Conservation (phyloP, 306 rosid species). For the cucumber (Cucumis sativus) region Cucumber_9930_V3 NC_026657.2:28970001-28970500, state of each 20-base stretch:
- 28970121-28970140: conserved; percentile 18
- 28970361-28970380: conserved; percentile 2
- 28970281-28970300: not conserved
- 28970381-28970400: conserved; percentile 15
- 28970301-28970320: conserved; percentile 9
- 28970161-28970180: not conserved
- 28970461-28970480: conserved; percentile 17
- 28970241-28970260: conserved; percentile 6
- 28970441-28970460: conserved; percentile 12
- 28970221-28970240: conserved; percentile 14
- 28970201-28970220: conserved; percentile 23
- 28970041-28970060: conserved; percentile 23
- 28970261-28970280: conserved; percentile 21
- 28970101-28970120: conserved; percentile 19
- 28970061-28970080: conserved; percentile 19
- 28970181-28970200: conserved; percentile 21
- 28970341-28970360: conserved; percentile 20
- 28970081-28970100: conserved; percentile 11
- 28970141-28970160: conserved; percentile 19
- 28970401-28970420: conserved; percentile 19
- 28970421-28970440: conserved; percentile 14
- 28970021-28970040: conserved; percentile 19
- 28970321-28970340: conserved; percentile 16
- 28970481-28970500: conserved; percentile 18
- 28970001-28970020: not conserved